Conservation (phyloP, 805 yeast genomes). For the Brettanomyces sp. region DNA sequence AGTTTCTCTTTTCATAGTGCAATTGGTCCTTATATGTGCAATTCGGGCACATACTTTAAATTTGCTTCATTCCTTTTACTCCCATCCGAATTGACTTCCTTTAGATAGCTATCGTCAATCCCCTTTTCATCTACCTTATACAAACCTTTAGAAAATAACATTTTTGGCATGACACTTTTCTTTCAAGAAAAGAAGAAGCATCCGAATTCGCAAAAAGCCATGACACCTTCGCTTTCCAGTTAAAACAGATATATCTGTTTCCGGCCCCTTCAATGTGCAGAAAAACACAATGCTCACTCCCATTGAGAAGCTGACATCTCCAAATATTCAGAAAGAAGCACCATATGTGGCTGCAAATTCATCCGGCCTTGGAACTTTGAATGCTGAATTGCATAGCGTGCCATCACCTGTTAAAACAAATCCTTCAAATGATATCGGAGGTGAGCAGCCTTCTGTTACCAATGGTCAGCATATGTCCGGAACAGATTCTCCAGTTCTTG, state of each 20-base stretch:
- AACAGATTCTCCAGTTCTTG: slow-evolving; percentile 3
- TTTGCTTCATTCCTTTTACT: no score
- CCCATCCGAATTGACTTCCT: no score
- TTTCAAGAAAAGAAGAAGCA: background rate
- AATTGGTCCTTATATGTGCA: no score
- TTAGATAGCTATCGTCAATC: no score
- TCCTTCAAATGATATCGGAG: no score
- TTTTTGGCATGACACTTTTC: background rate
- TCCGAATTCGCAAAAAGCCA: background rate
- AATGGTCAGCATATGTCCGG: background rate
- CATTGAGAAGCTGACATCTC: background rate
- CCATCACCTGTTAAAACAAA: no score
- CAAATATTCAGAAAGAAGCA: no score
- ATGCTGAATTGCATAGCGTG: background rate
- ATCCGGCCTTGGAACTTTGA: background rate
- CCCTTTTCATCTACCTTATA: no score
- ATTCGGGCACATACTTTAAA: no score
- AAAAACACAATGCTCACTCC: slow-evolving; percentile 7
- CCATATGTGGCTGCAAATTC: no score
- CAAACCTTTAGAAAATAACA: no score
- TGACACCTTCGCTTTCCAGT: background rate
- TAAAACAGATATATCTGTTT: slow-evolving; percentile 2
- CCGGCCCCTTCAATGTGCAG: slow-evolving; percentile 12
- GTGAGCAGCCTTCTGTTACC: background rate
- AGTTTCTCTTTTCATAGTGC: no score